Percentiles rank a stretch among this genome's conserved stretches.
Evolutionary conservation across 1,139 yeast genomes (phyloP).

Genomic region (Pichia norvegensis): DNA sequence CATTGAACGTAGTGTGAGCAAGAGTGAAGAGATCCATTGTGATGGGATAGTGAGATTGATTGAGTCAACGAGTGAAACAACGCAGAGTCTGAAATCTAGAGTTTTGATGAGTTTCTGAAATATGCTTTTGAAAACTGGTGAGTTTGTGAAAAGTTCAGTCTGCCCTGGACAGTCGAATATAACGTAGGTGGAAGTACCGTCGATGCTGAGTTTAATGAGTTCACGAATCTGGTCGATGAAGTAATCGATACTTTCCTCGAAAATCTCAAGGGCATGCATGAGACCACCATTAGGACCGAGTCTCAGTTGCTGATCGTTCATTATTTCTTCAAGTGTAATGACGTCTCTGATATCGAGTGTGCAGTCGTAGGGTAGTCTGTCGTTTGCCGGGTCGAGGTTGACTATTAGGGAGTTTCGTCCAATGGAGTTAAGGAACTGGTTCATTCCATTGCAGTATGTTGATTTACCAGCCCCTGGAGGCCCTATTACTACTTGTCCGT

Average conservation of each 20-base stretch:
- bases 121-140: slow-evolving; percentile 68
- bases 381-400: slow-evolving; percentile 95
- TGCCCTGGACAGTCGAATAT: slow-evolving; percentile 98
- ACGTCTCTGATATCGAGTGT: slow-evolving; percentile 84
- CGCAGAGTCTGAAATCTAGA: slow-evolving; percentile 68
- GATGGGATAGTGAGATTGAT: slow-evolving; percentile 79
- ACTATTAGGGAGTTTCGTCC: slow-evolving; percentile 81
- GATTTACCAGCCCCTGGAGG: slow-evolving; percentile 99
- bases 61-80: slow-evolving; percentile 83
- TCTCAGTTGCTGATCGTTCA: slow-evolving; percentile 60
- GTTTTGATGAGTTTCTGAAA: slow-evolving; percentile 63
- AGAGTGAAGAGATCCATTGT: slow-evolving; percentile 76
- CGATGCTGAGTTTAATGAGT: slow-evolving; percentile 37
- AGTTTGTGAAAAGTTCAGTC: slow-evolving; percentile 89
- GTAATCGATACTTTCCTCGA: slow-evolving; percentile 39
- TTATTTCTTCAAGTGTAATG: slow-evolving; percentile 79
- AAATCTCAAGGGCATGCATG: slow-evolving; percentile 76
- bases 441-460: slow-evolving; percentile 87
- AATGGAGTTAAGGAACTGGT: slow-evolving; percentile 85
- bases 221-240: slow-evolving; percentile 52
- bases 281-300: slow-evolving; percentile 95
- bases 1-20: slow-evolving; percentile 86
- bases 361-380: slow-evolving; percentile 69
- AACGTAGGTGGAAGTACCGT: slow-evolving; percentile 56
- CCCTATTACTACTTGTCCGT: slow-evolving; percentile 91